A percentile compares a stretch with the other conserved stretches of the same genome.
phyloP scores from a whole-genome alignment of 371 early-diverging fungal species.

The Syncephalastrum racemosum region DNA sequence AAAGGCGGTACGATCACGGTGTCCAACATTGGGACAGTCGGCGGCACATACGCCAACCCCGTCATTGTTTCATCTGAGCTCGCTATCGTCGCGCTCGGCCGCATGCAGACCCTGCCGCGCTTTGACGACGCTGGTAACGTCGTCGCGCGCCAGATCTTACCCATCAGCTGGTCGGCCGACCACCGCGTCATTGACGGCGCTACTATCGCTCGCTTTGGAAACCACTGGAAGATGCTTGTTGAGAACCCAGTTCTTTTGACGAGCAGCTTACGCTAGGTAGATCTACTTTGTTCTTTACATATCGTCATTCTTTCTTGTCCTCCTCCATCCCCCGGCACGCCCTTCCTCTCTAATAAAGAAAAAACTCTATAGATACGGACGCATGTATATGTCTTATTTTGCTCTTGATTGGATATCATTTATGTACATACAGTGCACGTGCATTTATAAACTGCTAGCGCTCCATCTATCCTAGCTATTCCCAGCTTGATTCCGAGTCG shows the following conservation, averaged over 20 bases:
- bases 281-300: too few species aligned
- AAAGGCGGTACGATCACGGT: slow-evolving; percentile 89
- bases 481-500: too few species aligned
- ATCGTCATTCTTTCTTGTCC: too few species aligned
- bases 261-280: slow-evolving; percentile 51
- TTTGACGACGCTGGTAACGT: slow-evolving; percentile 67
- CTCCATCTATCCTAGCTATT: too few species aligned
- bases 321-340: too few species aligned
- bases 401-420: too few species aligned
- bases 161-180: slow-evolving; percentile 93
- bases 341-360: too few species aligned
- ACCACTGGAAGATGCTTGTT: slow-evolving; percentile 80
- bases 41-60: slow-evolving; percentile 90
- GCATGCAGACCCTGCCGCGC: slow-evolving; percentile 81
- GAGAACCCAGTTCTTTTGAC: slow-evolving; percentile 77
- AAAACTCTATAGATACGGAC: too few species aligned
- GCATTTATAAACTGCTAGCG: too few species aligned
- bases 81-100: slow-evolving; percentile 93
- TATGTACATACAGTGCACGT: too few species aligned
- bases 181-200: slow-evolving; percentile 98
- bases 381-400: too few species aligned
- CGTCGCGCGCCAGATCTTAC: slow-evolving; percentile 72
- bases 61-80: slow-evolving; percentile 86
- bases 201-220: slow-evolving; percentile 90
- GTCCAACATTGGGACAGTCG: slow-evolving; percentile 94